Evolutionary conservation across 2,329 filamentous ascomycete species (phyloP).

Genomic region (Aspergillus pseudoglaucus): DNA sequence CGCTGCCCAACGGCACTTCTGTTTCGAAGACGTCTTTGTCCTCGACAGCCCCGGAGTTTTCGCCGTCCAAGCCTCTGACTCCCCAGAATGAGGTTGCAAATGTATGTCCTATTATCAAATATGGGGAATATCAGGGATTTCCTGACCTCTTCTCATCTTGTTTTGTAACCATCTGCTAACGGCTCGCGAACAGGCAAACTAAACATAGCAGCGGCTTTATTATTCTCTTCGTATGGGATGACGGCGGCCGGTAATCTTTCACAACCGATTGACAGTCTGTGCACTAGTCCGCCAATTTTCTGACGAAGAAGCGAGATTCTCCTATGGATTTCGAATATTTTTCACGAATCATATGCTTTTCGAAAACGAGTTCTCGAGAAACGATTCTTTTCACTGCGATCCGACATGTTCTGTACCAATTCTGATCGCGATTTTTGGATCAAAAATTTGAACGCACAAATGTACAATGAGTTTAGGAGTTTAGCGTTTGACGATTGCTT

Average conservation of each 20-base stretch:
- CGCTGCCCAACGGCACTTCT: slow-evolving; percentile 36
- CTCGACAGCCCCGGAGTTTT: slow-evolving; percentile 58
- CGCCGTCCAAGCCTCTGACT: slow-evolving; percentile 36
- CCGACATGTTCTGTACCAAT: slow-evolving; percentile 56
- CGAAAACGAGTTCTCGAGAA: slow-evolving; percentile 45
- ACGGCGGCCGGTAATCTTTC: slow-evolving; percentile 17
- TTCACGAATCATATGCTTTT: slow-evolving; percentile 44
- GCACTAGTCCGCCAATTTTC: slow-evolving; percentile 26
- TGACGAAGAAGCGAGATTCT: slow-evolving; percentile 44
- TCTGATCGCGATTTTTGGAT: slow-evolving; percentile 68
- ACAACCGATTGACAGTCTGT: background rate
- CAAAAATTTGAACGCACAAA: slow-evolving; percentile 64
- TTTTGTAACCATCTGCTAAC: background rate
- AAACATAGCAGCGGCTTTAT: slow-evolving; percentile 25
- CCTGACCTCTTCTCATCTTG: background rate
- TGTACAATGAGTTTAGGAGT: slow-evolving; percentile 69
- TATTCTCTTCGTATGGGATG: slow-evolving; percentile 26
- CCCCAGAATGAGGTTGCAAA: slow-evolving; percentile 29
- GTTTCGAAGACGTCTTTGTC: slow-evolving; percentile 50
- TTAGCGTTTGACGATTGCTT: slow-evolving; percentile 59
- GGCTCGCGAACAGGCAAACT: slow-evolving; percentile 36
- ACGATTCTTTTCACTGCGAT: slow-evolving; percentile 39
- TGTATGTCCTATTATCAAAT: slow-evolving; percentile 20
- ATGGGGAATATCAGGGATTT: background rate
- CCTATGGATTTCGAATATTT: slow-evolving; percentile 39